Evolutionary conservation across 2,329 filamentous ascomycete species (phyloP).

Genomic region (Cyphellophora attinorum): DNA sequence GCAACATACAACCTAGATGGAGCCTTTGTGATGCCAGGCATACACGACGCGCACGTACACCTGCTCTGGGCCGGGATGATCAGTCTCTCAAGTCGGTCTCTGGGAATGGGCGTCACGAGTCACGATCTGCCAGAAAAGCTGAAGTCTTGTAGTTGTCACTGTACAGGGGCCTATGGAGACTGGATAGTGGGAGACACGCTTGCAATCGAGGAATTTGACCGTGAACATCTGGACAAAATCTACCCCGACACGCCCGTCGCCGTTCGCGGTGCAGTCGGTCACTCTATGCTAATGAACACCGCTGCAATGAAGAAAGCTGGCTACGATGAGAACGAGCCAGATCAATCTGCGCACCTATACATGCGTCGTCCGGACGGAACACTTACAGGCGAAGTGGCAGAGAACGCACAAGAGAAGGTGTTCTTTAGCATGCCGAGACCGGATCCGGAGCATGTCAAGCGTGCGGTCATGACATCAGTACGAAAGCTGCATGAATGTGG

Average conservation of each 20-base stretch:
- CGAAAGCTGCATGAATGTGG: slow-evolving; percentile 19
- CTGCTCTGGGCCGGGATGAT: no score
- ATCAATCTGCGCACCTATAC: slow-evolving; percentile 18
- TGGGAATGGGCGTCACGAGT: no score
- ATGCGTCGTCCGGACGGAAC: slow-evolving; percentile 19
- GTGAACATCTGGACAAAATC: slow-evolving; percentile 17
- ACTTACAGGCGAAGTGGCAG: slow-evolving; percentile 23
- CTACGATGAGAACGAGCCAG: slow-evolving; percentile 19
- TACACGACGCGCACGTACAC: no score
- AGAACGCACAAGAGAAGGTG: slow-evolving; percentile 19
- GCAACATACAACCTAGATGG: no score
- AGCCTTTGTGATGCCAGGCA: no score
- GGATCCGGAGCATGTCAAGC: slow-evolving; percentile 17
- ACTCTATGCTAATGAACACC: slow-evolving; percentile 22
- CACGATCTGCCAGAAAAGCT: no score
- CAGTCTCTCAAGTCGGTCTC: no score
- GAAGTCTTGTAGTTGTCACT: no score
- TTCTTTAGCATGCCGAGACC: slow-evolving; percentile 17
- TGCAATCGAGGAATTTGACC: slow-evolving; percentile 16
- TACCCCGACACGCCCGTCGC: slow-evolving; percentile 23
- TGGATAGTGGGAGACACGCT: slow-evolving; percentile 19
- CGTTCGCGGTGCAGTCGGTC: slow-evolving; percentile 21
- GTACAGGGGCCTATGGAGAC: no score
- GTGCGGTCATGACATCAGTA: slow-evolving; percentile 18
- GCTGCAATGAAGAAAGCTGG: slow-evolving; percentile 19